phyloP scores from a whole-genome alignment of 352 stramenopile species.

The Halophytophthora polymorphica region DNA sequence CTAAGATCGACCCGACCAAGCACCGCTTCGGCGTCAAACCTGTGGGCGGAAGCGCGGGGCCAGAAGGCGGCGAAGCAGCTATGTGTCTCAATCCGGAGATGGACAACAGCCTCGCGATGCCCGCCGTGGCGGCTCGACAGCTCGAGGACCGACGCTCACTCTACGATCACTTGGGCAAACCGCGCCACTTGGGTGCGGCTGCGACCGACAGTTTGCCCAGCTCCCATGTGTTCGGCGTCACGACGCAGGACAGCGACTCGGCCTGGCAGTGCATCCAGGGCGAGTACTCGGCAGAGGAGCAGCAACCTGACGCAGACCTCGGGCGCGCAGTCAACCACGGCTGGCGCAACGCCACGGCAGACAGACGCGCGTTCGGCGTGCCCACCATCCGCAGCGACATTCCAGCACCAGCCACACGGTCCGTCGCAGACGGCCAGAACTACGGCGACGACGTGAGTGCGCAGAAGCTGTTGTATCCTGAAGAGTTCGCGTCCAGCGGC shows the following conservation, averaged over 20 bases:
- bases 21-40: constrained; percentile 69
- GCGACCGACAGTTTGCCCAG: constrained; percentile 29
- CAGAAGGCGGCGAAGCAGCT: constrained; percentile 40
- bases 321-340: constrained; percentile 79
- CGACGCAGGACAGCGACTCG: constrained; percentile 46
- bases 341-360: constrained; percentile 75
- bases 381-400: constrained; percentile 88
- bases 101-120: constrained; percentile 42
- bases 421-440: constrained; percentile 89
- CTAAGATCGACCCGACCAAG: constrained; percentile 62
- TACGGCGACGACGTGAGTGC: constrained; percentile 86
- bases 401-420: constrained; percentile 54
- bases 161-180: constrained; percentile 69
- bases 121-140: constrained; percentile 52
- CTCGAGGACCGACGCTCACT: constrained; percentile 75
- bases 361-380: constrained; percentile 69
- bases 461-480: constrained; percentile 82
- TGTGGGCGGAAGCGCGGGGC: constrained; percentile 15
- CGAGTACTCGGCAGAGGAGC: constrained; percentile 73
- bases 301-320: constrained; percentile 81
- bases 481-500: constrained; percentile 75
- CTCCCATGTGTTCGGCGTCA: constrained; percentile 65
- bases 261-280: constrained; percentile 82
- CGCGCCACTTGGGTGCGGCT: constrained; percentile 52
- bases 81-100: constrained; percentile 69